phyloP scores from a whole-genome alignment of 257 asterid species.

The Solanum piurae region DNA sequence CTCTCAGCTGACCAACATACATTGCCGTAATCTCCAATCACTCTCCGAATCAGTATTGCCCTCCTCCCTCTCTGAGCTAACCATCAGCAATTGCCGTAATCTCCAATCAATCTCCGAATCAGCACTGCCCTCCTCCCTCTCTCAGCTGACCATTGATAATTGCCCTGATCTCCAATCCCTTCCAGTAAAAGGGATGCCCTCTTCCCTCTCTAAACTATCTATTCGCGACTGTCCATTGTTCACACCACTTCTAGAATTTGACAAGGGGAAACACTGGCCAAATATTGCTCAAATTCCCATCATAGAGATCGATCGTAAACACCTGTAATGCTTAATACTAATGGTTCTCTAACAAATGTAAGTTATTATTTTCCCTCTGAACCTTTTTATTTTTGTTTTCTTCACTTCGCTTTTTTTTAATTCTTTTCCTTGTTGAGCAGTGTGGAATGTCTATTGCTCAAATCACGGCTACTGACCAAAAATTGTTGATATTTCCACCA shows the following conservation, averaged over 20 bases:
- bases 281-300: neutral
- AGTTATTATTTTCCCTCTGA: neutral
- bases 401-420: no score
- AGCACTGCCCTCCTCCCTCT: neutral
- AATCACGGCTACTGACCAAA: no score
- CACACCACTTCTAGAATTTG: neutral
- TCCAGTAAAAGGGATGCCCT: neutral
- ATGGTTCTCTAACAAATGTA: neutral
- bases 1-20: fast-evolving
- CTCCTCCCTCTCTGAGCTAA: neutral
- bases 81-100: fast-evolving
- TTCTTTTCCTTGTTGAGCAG: no score
- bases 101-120: neutral
- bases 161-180: neutral
- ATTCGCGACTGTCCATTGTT: neutral
- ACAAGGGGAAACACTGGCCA: neutral
- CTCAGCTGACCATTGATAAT: fast-evolving
- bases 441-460: no score
- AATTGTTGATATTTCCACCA: no score
- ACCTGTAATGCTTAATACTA: neutral
- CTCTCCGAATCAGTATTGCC: neutral
- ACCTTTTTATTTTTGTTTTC: no score
- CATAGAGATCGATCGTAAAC: fast-evolving
- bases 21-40: neutral
- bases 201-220: neutral